Evolutionary conservation across 2,329 filamentous ascomycete genomes (phyloP).

Genomic region (Talaromyces marneffei): DNA sequence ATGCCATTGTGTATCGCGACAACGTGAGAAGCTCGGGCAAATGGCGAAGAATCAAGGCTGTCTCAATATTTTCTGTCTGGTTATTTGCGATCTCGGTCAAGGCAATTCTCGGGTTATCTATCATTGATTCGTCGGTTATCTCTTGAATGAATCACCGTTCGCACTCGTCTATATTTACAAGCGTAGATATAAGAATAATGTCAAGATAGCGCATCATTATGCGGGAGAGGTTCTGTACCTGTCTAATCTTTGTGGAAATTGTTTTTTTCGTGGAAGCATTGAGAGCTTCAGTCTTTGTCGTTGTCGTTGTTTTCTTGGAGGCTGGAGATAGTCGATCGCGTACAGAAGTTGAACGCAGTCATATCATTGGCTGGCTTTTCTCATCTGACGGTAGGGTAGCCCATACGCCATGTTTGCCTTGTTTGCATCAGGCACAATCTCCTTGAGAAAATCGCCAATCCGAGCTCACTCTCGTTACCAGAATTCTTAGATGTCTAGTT

Average conservation of each 20-base stretch:
- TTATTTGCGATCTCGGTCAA: background rate
- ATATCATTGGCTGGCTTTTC: background rate
- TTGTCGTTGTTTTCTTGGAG: background rate
- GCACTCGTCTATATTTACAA: background rate
- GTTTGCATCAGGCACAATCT: background rate
- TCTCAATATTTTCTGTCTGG: background rate
- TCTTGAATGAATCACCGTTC: background rate
- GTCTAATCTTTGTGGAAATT: background rate
- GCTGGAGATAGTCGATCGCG: background rate
- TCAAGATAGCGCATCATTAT: too few species aligned
- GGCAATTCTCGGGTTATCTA: background rate
- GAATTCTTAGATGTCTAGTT: background rate
- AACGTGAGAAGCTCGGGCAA: background rate
- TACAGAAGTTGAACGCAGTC: background rate
- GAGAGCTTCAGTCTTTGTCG: background rate
- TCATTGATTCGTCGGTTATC: background rate
- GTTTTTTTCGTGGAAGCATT: background rate
- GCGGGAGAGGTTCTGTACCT: background rate
- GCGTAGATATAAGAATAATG: background rate
- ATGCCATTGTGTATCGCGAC: background rate
- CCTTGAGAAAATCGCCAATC: background rate
- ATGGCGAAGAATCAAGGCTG: too few species aligned
- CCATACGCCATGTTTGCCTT: background rate
- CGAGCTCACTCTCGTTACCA: background rate
- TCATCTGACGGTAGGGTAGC: background rate